These are phyloP conservation scores for Adansonia rubrostipa DNA, from an alignment of 441 rosid genomes.

Conservation along the genomic window DNA sequence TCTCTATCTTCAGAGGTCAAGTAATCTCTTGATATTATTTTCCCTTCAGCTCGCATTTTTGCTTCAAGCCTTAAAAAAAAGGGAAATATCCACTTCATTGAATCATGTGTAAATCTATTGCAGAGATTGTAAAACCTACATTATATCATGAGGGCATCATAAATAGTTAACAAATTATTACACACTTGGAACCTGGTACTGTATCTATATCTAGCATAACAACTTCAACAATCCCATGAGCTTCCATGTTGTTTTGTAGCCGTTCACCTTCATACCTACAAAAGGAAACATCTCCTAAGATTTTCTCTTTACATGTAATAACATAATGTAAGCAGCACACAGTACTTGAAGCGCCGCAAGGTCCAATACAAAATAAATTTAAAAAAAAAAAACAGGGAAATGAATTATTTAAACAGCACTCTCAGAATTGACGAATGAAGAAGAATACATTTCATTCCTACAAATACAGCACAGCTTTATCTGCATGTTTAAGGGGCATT, in stretches of 20 bases:
- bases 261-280: slow-evolving; percentile 94
- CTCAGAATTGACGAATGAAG: background rate
- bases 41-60: slow-evolving; percentile 89
- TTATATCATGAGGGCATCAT: background rate
- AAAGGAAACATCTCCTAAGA: slow-evolving; percentile 3
- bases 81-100: slow-evolving; percentile 18
- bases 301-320: background rate
- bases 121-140: background rate
- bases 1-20: slow-evolving; percentile 84
- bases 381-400: background rate
- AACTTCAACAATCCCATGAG: slow-evolving; percentile 89
- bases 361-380: background rate
- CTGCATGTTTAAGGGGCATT: slow-evolving; percentile 5
- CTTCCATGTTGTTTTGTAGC: slow-evolving; percentile 82
- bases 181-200: slow-evolving; percentile 88
- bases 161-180: background rate
- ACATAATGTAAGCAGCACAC: background rate
- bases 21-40: slow-evolving; percentile 71
- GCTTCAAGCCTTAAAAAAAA: slow-evolving; percentile 71
- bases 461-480: background rate
- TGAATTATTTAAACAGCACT: background rate
- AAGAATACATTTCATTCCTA: background rate
- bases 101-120: slow-evolving; percentile 21
- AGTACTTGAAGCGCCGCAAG: background rate
- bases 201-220: slow-evolving; percentile 90